Conservation (phyloP, 805 yeast genomes). For the Yarrowia sp. region DNA sequence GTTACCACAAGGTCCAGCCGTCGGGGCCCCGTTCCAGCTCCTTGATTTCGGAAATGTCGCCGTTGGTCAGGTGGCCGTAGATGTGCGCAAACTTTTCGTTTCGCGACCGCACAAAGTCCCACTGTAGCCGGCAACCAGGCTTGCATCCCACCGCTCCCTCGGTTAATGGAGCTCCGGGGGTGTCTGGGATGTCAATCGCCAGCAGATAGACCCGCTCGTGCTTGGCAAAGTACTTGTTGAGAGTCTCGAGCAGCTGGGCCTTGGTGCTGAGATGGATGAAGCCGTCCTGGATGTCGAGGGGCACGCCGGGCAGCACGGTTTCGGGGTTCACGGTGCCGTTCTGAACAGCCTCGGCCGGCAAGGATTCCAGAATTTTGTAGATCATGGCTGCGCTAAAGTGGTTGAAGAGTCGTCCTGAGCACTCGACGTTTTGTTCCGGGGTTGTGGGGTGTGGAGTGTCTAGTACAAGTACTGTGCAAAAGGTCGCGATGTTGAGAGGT, state of each 20-base stretch:
- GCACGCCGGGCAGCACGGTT: conserved; percentile 44
- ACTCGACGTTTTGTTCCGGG: too few relatives aligned
- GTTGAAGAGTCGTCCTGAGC: too few relatives aligned
- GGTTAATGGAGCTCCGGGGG: conserved; percentile 40
- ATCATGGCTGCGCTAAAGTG: conserved; percentile 45
- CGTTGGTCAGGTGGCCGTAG: conserved; percentile 45
- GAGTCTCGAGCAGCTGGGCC: conserved; percentile 44
- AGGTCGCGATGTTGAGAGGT: too few relatives aligned
- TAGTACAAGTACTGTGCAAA: too few relatives aligned
- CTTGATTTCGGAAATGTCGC: conserved; percentile 42
- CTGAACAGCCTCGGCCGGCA: conserved; percentile 45
- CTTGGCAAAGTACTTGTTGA: conserved; percentile 43
- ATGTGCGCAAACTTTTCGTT: conserved; percentile 45
- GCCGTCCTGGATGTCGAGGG: conserved; percentile 46
- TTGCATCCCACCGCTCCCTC: conserved; percentile 45
- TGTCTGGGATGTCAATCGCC: conserved; percentile 44
- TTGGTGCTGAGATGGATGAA: conserved; percentile 46
- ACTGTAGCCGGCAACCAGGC: conserved; percentile 42
- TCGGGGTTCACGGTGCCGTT: conserved; percentile 43
- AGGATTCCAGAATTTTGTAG: conserved; percentile 43
- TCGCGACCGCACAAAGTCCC: conserved; percentile 46
- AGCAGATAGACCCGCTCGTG: conserved; percentile 42
- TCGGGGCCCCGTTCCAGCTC: conserved; percentile 34
- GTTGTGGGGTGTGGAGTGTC: too few relatives aligned
- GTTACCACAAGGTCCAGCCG: conserved; percentile 38